phyloP scores from a whole-genome alignment of 371 early-diverging fungal species.

The Dipsacomyces acuminosporus region DNA sequence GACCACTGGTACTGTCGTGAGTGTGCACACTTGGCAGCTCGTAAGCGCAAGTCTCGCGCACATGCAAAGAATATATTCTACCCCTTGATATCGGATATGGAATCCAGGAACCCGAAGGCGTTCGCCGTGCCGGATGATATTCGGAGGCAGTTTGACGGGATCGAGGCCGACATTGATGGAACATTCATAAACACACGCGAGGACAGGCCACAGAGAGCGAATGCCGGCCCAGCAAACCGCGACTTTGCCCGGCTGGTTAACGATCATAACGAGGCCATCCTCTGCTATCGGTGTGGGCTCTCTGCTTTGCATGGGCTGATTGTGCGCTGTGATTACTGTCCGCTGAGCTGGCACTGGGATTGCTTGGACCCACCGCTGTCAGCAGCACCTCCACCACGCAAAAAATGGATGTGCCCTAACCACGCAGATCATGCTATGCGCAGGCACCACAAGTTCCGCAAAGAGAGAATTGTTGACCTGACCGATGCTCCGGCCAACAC shows the following conservation, averaged over 20 bases:
- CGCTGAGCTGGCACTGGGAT: constrained; percentile 80
- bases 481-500: constrained; percentile 22
- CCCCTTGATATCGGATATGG: constrained; percentile 26
- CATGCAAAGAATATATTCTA: constrained; percentile 33
- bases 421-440: constrained; percentile 67
- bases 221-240: constrained; percentile 46
- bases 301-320: constrained; percentile 55
- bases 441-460: constrained; percentile 40
- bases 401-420: constrained; percentile 84
- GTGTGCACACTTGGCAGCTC: constrained; percentile 47
- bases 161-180: constrained; percentile 29
- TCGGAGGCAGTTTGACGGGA: constrained; percentile 53
- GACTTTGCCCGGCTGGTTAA: constrained; percentile 54
- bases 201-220: constrained; percentile 35
- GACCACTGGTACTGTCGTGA: constrained; percentile 64
- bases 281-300: constrained; percentile 61
- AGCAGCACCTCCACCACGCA: constrained; percentile 54
- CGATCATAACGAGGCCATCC: constrained; percentile 51
- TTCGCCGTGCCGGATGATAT: constrained; percentile 55
- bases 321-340: constrained; percentile 80
- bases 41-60: constrained; percentile 38
- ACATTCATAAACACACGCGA: constrained; percentile 32
- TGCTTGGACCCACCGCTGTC: constrained; percentile 74
- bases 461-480: constrained; percentile 43
- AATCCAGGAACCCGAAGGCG: constrained; percentile 32